Evolutionary conservation across 768 basidiomycete genomes (phyloP).

Genomic region (Tulasnella sp.): DNA sequence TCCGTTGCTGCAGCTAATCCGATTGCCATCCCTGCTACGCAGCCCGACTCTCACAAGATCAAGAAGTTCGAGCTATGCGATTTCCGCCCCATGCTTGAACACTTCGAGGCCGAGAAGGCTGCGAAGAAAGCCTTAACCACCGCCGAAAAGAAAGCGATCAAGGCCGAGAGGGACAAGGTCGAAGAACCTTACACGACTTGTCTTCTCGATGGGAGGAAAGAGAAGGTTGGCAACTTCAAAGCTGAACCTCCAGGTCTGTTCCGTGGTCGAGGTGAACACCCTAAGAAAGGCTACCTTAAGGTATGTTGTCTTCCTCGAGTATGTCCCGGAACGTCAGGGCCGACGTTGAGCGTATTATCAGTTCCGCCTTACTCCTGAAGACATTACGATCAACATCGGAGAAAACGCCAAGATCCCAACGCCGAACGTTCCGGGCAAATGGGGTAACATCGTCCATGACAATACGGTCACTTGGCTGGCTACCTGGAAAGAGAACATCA

Average conservation of each 20-base stretch:
- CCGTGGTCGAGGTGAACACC: slow-evolving; percentile 95
- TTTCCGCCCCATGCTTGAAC: slow-evolving; percentile 88
- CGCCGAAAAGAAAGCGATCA: slow-evolving; percentile 86
- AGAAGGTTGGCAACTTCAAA: slow-evolving; percentile 97
- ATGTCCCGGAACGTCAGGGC: slow-evolving; percentile 29
- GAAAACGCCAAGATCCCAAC: slow-evolving; percentile 60
- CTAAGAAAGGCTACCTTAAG: slow-evolving; percentile 93
- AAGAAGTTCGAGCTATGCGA: slow-evolving; percentile 74
- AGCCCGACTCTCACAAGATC: slow-evolving; percentile 60
- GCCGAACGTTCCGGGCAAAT: slow-evolving; percentile 88
- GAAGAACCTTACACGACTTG: slow-evolving; percentile 83
- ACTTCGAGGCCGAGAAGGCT: slow-evolving; percentile 86
- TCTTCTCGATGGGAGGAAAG: slow-evolving; percentile 89
- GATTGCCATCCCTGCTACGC: not conserved
- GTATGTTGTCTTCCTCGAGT: slow-evolving; percentile 67
- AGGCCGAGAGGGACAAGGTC: slow-evolving; percentile 72
- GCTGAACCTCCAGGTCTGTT: slow-evolving; percentile 98
- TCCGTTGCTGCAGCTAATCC: not conserved
- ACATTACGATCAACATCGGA: slow-evolving; percentile 93
- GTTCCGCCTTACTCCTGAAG: slow-evolving; percentile 86
- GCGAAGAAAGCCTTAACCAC: slow-evolving; percentile 81
- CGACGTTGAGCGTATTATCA: slow-evolving; percentile 29
- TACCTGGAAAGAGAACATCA: slow-evolving; percentile 98
- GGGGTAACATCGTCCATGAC: slow-evolving; percentile 84
- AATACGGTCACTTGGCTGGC: slow-evolving; percentile 98